phyloP scores from a whole-genome alignment of 2,329 filamentous ascomycete species.

The Fusarium nelsonii region DNA sequence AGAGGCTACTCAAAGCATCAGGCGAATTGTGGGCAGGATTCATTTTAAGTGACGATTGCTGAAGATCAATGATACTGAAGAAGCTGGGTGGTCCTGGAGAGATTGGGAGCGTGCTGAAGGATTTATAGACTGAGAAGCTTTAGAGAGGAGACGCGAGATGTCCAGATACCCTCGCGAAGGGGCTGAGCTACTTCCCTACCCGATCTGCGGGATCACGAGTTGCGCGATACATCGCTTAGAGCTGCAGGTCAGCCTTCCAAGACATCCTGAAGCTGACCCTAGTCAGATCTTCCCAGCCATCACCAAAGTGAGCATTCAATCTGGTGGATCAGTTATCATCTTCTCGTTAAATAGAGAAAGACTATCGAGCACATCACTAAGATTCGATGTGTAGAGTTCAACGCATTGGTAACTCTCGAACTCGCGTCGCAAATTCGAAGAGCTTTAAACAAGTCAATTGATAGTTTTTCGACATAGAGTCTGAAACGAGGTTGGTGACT shows the following conservation, averaged over 20 bases:
- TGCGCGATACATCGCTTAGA: constrained; percentile 3
- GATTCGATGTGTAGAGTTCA: no score
- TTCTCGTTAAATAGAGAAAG: background rate
- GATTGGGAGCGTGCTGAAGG: no score
- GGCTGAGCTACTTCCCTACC: constrained; percentile 3
- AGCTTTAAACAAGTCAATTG: background rate
- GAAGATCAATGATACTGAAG: no score
- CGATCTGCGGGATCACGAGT: background rate
- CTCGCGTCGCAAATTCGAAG: background rate
- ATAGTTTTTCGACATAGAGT: background rate
- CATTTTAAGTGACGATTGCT: background rate
- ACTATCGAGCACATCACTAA: background rate
- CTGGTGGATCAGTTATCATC: background rate
- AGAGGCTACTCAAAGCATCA: constrained; percentile 6
- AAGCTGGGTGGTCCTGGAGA: no score
- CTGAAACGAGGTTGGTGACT: constrained; percentile 16
- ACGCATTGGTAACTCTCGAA: background rate
- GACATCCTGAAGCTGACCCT: background rate
- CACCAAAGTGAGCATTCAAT: background rate
- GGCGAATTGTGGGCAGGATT: background rate
- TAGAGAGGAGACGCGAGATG: background rate
- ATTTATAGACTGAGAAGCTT: background rate
- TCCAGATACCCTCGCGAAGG: background rate
- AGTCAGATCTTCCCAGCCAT: background rate
- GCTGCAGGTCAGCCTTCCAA: constrained; percentile 11